Evolutionary conservation across 2,329 filamentous ascomycete species (phyloP), one percentile per base, ranked within the genome.

Genomic region (Penicillium occitanis): DNA sequence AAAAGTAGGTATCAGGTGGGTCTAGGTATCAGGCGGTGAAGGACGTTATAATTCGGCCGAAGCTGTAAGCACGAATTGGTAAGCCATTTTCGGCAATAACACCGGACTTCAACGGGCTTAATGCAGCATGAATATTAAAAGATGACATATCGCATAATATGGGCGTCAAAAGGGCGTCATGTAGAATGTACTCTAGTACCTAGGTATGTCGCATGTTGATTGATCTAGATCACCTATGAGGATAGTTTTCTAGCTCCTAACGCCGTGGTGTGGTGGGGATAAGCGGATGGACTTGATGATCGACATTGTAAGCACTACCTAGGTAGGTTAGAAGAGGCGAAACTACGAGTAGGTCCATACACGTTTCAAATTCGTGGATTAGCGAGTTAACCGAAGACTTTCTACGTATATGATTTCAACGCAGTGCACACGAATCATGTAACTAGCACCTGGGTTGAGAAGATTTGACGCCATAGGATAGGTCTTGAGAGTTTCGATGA

Each of bases 91-190:
- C 53, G 53, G 53, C 5, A 8, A 57, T 37, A 57, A 57, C 33
- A 25, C 1, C n/a, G n/a, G 51, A 57, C 17, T 35, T 30, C 1
- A 6, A 30, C 25, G 51, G 28, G 28, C 7, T 57, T 37, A 57
- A 37, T 3, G n/a, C 7, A n/a, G 22, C 6, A 6, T 53, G 11
- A 22, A 8, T 1, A n/a, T 53, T 8, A 22, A 48, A 48, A 22
- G 48, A 17, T 51, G 48, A 51, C 48, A 51, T 51, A 51, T 51
- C 48, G 14, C 48, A 28, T 28, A 55, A 57, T 57, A 37, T 57
- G 11, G 5, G 53, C 30, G 30, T 57, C 51, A 57, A 57, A 35
- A 22, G 5, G 51, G 30, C 10, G 51, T 57, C 53, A 57, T 40
- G 33, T 25, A 25, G 19, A 3, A 37, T 13, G 13, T 5, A 10